Conservation (phyloP, 305 asterid species). For the Coffea humblotiana region DNA sequence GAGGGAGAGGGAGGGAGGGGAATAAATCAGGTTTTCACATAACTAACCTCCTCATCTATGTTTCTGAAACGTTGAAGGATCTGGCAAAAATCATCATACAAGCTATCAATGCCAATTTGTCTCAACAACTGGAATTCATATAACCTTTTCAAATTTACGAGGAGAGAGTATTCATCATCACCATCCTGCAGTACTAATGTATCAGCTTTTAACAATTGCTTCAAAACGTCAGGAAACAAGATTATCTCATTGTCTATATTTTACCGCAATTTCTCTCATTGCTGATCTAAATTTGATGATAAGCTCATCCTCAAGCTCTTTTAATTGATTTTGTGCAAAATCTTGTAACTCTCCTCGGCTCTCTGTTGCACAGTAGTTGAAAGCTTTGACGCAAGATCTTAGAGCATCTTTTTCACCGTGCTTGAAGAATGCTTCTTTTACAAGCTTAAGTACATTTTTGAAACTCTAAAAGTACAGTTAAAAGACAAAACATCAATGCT, state of each 20-base stretch:
- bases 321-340: conserved; percentile 69
- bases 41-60: conserved; percentile 80
- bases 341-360: conserved; percentile 90
- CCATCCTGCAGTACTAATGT: conserved; percentile 65
- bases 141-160: conserved; percentile 84
- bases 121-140: conserved; percentile 83
- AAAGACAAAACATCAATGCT: conserved; percentile 13
- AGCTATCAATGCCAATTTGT: conserved; percentile 59
- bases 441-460: conserved; percentile 63
- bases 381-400: conserved; percentile 85
- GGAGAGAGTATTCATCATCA: conserved; percentile 85
- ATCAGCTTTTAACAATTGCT: conserved; percentile 27
- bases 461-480: conserved; percentile 56
- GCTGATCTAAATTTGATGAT: conserved; percentile 69
- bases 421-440: conserved; percentile 81
- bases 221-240: conserved; percentile 16
- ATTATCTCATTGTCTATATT: conserved; percentile 21
- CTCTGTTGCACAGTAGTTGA: conserved; percentile 78
- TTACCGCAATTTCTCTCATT: conserved; percentile 78
- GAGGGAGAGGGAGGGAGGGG: conserved; percentile 2
- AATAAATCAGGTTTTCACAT: background rate
- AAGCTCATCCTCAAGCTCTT: conserved; percentile 81
- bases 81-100: conserved; percentile 62
- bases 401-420: conserved; percentile 89
- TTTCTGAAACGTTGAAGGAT: conserved; percentile 67